These are phyloP conservation scores for Podospora conica DNA, from an alignment of 495 filamentous ascomycete genomes.

Conservation along the genomic window DNA sequence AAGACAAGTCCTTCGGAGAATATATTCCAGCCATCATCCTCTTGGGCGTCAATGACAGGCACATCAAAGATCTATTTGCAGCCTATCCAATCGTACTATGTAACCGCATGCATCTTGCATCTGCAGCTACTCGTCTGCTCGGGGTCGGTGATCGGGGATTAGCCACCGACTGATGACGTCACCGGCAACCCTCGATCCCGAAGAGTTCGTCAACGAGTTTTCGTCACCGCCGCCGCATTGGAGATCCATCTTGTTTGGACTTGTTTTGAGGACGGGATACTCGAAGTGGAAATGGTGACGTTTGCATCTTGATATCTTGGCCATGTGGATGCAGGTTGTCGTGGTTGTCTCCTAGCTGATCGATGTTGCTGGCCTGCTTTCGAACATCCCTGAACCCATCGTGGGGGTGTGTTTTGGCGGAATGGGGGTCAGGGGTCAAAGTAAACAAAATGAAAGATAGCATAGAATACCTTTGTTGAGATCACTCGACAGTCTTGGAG, in stretches of 20 bases:
- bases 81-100: not conserved
- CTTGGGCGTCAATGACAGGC: not conserved
- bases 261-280: not conserved
- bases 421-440: not conserved
- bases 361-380: too few species aligned
- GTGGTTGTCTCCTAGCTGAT: too few species aligned
- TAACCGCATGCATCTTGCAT: not conserved
- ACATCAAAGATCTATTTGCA: not conserved
- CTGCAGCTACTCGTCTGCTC: not conserved
- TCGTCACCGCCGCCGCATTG: not conserved
- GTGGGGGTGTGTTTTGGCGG: not conserved
- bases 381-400: not conserved
- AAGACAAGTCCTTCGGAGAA: not conserved
- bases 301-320: not conserved
- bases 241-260: not conserved
- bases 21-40: not conserved
- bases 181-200: not conserved
- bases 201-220: not conserved
- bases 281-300: not conserved
- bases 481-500: too few species aligned
- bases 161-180: not conserved
- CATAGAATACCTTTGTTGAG: too few species aligned
- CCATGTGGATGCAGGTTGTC: not conserved
- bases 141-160: not conserved
- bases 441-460: too few species aligned